Evolutionary conservation across 768 basidiomycete genomes (phyloP), one percentile per base, ranked within the genome.

Genomic region (Polyporus arcularius): DNA sequence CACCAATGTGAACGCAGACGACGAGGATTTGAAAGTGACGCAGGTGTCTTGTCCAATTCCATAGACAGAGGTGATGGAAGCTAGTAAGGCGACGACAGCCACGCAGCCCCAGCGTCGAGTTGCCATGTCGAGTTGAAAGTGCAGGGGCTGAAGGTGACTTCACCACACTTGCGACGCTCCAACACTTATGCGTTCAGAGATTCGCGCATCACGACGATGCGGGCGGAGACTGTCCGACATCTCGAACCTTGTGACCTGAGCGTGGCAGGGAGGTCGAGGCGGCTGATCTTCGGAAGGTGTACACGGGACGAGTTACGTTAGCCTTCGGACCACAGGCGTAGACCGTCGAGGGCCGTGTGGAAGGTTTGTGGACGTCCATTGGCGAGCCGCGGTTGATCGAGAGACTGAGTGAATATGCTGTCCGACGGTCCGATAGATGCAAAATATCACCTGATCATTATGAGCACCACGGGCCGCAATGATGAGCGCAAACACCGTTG

Each of bases 1-100:
- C 45, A 83, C 81, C 55, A 85, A 70, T 4, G 80, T 67, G 66
- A 87, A 81, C 0, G 72, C 47, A 8, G 67, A 70, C 2, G 64
- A 56, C 14, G 71, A 57, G 7, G 65, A 72, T 54, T 75, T 63
- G 67, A 84, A 83, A 2, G 76, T 69, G 63, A 82, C 82, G 60
- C 83, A 83, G 10, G 76, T 71, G 26, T 69, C 71, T 65, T 85
- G 83, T 18, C 83, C 83, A 21, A 84, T 80, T 14, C 78, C 82
- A 38, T 70, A 49, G 12, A 69, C 77, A 31, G 59, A 31, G 8
- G 40, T 39, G 12, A 51, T 39, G 39, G 66, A 47, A 9, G 67
- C 66, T 32, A 70, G 62, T 5, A 67, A 51, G 52, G 47, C 59
- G 14, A 70, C 46, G 41, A 47, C 45, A 14, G 30, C 38, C 35